These are phyloP conservation scores for Nakazawaea sp. DNA, from an alignment of 805 yeast genomes.

Conservation along the genomic window DNA sequence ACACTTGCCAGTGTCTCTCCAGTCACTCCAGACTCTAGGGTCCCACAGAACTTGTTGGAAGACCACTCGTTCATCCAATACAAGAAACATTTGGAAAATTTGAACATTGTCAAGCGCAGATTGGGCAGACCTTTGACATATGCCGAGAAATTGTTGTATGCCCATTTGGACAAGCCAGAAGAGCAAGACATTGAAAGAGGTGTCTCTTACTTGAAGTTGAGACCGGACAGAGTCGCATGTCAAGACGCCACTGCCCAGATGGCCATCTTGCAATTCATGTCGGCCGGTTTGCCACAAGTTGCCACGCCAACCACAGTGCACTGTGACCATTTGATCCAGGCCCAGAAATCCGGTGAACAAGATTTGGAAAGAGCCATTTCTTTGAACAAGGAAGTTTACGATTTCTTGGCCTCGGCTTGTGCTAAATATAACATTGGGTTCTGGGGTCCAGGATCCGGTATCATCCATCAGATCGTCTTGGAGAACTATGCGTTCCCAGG, in stretches of 20 bases:
- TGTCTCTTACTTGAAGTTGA: conserved; percentile 78
- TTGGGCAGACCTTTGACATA: conserved; percentile 79
- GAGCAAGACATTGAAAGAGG: conserved; percentile 75
- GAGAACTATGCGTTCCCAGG: conserved; percentile 98
- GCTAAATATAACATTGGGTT: conserved; percentile 94
- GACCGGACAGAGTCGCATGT: conserved; percentile 98
- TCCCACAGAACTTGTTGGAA: conserved; percentile 54
- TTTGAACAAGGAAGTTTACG: conserved; percentile 91
- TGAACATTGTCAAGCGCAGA: conserved; percentile 69
- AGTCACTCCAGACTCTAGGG: conserved; percentile 48
- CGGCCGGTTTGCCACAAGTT: conserved; percentile 83
- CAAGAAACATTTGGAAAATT: conserved; percentile 84
- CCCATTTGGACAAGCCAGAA: conserved; percentile 86
- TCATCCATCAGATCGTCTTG: conserved; percentile 94
- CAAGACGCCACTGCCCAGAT: conserved; percentile 99
- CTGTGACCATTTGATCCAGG: conserved; percentile 97
- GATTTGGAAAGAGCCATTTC: conserved; percentile 79
- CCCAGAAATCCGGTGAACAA: conserved; percentile 83
- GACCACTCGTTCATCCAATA: conserved; percentile 82
- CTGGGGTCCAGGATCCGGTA: conserved; percentile 99
- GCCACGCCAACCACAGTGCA: conserved; percentile 95
- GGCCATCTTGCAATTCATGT: conserved; percentile 98
- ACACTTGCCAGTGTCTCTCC: conserved; percentile 45
- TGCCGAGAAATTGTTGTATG: conserved; percentile 91
- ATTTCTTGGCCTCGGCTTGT: conserved; percentile 88